Base-by-base conservation (phyloP, 768 basidiomycete species). In the Mycena metata region DNA sequence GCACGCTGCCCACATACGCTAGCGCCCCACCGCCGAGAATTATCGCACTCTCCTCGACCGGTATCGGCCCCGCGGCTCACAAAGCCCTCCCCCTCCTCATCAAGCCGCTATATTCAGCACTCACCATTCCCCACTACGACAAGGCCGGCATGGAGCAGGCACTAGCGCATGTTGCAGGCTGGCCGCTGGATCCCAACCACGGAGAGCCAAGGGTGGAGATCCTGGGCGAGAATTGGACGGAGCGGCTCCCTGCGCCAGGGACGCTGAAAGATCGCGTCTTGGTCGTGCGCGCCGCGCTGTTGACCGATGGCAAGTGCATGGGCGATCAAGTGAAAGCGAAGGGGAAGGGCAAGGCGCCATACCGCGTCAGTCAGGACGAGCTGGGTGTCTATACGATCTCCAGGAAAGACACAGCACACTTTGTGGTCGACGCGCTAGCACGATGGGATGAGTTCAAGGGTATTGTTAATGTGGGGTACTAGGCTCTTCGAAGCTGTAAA, bases 101-200 rank as follows among this genome's bases (percentile, higher is more conserved):
- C 35, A 85, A 84, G 67, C 82, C 83, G 0, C 0, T 92, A 0
- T 91, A 91, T 74, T 68, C 74, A 67, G 43, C 86, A 39, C 77
- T 92, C 15, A 21, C 24, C 13, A 67, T 42, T 1, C 86, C 89
- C 7, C 90, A 90, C 73, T 80, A 74, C 30, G 91, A 93, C 77
- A 94, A 93, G 77, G 52, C 88, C 52, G 90, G 87, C 11, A 77
- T 79, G 45, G 92, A 94, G 77, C 80, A 86, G 23, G 75, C 84
- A 2, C 55, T 87, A 8, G 77, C 83, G 2, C 81, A 89, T 67
- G 77, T 79, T 63, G 79, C 86, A 0, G 90, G 87, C 3, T 83
- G 83, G 83, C 35, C 76, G 0, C 91, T 90, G 89, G 73, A 85
- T 24, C 11, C 71, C 5, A 67, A 75, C 1, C 74, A 82, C 21